Evolutionary conservation across 2,329 filamentous ascomycete genomes (phyloP).

Genomic region (Penicillium sp.): DNA sequence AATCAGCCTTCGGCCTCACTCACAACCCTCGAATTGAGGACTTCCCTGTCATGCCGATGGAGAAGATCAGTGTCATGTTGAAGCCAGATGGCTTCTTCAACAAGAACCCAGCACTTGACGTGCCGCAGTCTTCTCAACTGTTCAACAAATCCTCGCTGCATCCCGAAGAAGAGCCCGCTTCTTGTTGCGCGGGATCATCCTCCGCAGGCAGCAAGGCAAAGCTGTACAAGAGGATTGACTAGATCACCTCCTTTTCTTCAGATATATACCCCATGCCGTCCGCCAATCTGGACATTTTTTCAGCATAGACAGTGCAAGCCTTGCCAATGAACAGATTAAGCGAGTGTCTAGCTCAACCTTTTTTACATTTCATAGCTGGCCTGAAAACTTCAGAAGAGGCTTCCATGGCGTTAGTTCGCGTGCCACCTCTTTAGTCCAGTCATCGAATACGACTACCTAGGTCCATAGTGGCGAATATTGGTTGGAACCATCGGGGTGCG

Average conservation of each 20-base stretch:
- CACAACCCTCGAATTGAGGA: constrained; percentile 67
- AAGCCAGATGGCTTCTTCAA: constrained; percentile 56
- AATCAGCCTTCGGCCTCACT: constrained; percentile 55
- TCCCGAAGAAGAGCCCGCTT: constrained; percentile 18
- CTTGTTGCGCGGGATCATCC: constrained; percentile 20
- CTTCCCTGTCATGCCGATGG: constrained; percentile 69
- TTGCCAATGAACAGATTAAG: neutral
- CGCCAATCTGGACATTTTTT: neutral
- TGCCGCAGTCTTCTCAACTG: constrained; percentile 43
- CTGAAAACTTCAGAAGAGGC: too few species aligned
- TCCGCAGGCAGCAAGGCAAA: constrained; percentile 30
- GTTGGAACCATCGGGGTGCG: too few species aligned
- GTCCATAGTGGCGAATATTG: too few species aligned
- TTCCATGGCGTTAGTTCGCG: too few species aligned
- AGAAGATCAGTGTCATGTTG: constrained; percentile 52
- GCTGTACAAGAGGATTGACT: constrained; percentile 33
- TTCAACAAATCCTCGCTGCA: constrained; percentile 46
- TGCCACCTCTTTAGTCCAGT: too few species aligned
- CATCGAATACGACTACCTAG: too few species aligned
- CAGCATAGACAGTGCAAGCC: neutral
- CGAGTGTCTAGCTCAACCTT: too few species aligned
- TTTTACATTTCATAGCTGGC: too few species aligned
- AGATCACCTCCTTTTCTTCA: neutral
- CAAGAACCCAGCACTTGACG: constrained; percentile 53
- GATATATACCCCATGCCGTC: constrained; percentile 4